Evolutionary conservation across 768 basidiomycete genomes (phyloP), one percentile per base, ranked within the genome.

Genomic region (Lentinula guzmanii): DNA sequence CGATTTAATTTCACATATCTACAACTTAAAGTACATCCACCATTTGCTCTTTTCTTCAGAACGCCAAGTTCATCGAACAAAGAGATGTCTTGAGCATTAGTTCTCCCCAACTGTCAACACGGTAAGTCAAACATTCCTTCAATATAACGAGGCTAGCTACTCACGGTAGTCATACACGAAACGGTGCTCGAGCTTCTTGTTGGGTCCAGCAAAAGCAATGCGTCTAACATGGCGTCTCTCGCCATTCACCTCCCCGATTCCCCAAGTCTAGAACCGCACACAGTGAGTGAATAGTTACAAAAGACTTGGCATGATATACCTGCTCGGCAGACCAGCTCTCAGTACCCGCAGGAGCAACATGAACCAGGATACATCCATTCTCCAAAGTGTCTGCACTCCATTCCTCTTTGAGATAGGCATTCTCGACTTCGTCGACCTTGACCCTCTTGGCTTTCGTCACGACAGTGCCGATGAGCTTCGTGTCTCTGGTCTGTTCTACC

Each of bases 381-480:
- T 79, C 70, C 59, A 75, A 6, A 5, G 77, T 79, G 62, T 79
- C 77, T 9, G 67, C 67, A n/a, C 73, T 76, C 79, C 78, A 79
- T 21, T 66, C 72, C 35, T 73, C 70, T 68, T 76, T 76, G 64
- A 82, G 64, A 65, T 72, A 78, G 50, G 75, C 75, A 52, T 79
- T 75, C 10, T 77, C 71, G 13, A 85, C 66, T 24, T 82, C 80
- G 1, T 78, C 77, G 5, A 76, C 71, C 62, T 78, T 75, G 24
- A 80, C 72, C 62, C 86, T 76, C 68, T 82, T 77, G 16, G 82
- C 75, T 67, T 81, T 85, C 54, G 76, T 83, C 39, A 82, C 69
- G 39, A 89, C 77, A 33, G 67, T 33, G 1, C 90, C 90, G 66
- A 90, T 91, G 21, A 90, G 62, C 43, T 79, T 71, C 70, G 90